phyloP scores from a whole-genome alignment of 225 moss, liverwort and hornwort genomes.

The Takakia lepidozioides region DNA sequence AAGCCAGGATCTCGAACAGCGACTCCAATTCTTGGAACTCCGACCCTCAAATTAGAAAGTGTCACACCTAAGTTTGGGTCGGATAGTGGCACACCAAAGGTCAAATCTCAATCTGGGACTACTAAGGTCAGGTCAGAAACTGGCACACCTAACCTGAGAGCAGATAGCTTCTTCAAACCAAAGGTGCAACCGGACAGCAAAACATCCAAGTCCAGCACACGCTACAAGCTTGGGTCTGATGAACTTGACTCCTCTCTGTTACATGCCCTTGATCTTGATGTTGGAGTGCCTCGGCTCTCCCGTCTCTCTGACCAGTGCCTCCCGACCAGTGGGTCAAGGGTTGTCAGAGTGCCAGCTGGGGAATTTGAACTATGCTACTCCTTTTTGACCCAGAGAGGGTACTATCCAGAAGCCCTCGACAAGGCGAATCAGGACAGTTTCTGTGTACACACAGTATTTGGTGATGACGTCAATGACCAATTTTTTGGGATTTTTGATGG shows the following conservation, averaged over 20 bases:
- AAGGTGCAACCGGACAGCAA: constrained; percentile 14
- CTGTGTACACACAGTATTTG: constrained; percentile 74
- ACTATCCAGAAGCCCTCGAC: constrained; percentile 91
- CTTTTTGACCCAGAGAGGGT: constrained; percentile 83
- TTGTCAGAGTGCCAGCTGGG: constrained; percentile 46
- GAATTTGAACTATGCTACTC: constrained; percentile 73
- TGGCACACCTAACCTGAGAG: constrained; percentile 28
- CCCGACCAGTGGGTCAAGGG: constrained; percentile 66
- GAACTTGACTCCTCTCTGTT: constrained; percentile 10
- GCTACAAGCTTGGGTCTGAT: constrained; percentile 22
- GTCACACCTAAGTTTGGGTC: constrained; percentile 17
- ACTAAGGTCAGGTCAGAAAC: constrained; percentile 4
- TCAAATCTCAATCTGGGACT: constrained; percentile 12
- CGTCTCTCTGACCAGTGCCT: constrained; percentile 65
- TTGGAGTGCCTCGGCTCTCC: constrained; percentile 55
- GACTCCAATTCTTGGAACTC: constrained; percentile 34
- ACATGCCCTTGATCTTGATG: constrained; percentile 42
- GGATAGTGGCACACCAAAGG: constrained; percentile 15
- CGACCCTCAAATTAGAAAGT: constrained; percentile 16
- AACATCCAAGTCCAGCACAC: constrained; percentile 17
- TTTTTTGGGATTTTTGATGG: constrained; percentile 97
- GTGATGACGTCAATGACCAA: constrained; percentile 63
- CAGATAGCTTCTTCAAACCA: constrained; percentile 18
- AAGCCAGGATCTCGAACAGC: constrained; percentile 27
- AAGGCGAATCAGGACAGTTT: constrained; percentile 95